These are phyloP conservation scores for Yamadazyma dushanensis DNA, from an alignment of 1,139 yeast species.

Conservation along the genomic window DNA sequence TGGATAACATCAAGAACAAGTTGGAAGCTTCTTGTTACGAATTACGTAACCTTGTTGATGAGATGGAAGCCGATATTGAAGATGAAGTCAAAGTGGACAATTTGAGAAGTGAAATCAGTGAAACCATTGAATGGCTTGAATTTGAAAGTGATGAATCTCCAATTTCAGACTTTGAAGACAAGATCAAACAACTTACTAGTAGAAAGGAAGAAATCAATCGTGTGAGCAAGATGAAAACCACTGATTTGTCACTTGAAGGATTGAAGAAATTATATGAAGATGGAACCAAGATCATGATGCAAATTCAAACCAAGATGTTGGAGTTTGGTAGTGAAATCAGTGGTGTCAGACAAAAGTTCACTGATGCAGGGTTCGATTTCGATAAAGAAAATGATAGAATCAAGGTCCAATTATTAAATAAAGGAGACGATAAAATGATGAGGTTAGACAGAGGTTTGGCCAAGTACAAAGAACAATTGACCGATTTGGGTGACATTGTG, in stretches of 20 bases:
- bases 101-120: slow-evolving; percentile 34
- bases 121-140: slow-evolving; percentile 76
- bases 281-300: slow-evolving; percentile 38
- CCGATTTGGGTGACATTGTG: slow-evolving; percentile 24
- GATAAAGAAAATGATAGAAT: slow-evolving; percentile 49
- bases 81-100: slow-evolving; percentile 33
- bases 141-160: slow-evolving; percentile 63
- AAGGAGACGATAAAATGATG: slow-evolving; percentile 38
- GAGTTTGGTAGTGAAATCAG: slow-evolving; percentile 46
- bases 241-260: slow-evolving; percentile 35
- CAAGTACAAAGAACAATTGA: slow-evolving; percentile 35
- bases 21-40: slow-evolving; percentile 61
- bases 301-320: slow-evolving; percentile 45
- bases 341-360: slow-evolving; percentile 40
- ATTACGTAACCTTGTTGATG: slow-evolving; percentile 53
- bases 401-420: slow-evolving; percentile 28
- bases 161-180: slow-evolving; percentile 36
- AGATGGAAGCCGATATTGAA: slow-evolving; percentile 42
- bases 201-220: slow-evolving; percentile 23
- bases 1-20: slow-evolving; percentile 52
- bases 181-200: slow-evolving; percentile 21
- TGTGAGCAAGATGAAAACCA: slow-evolving; percentile 24
- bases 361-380: slow-evolving; percentile 45
- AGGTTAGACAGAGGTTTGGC: slow-evolving; percentile 35
- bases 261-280: slow-evolving; percentile 43